These are phyloP conservation scores for Gonapodya sp. DNA, from an alignment of 192 early-diverging fungal genomes.

Conservation along the genomic window DNA sequence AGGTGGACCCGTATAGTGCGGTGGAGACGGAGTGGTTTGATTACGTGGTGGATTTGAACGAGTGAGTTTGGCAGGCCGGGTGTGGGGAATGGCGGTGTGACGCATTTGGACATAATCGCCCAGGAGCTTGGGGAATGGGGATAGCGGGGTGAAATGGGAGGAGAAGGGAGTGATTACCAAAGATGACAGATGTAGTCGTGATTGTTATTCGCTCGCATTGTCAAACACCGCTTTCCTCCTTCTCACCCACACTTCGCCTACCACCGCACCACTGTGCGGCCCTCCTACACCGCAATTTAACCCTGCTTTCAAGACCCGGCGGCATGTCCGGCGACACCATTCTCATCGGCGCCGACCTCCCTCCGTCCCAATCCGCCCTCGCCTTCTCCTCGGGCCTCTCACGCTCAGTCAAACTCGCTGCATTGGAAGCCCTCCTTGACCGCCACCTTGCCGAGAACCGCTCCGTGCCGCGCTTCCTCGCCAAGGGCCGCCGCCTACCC, in stretches of 20 bases:
- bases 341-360: constrained; percentile 33
- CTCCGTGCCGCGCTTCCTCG: constrained; percentile 35
- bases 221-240: no score
- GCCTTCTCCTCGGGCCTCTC: constrained; percentile 50
- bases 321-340: constrained; percentile 37
- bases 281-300: neutral
- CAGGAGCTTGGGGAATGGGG: neutral
- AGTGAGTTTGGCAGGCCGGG: constrained; percentile 28
- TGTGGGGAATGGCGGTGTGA: neutral
- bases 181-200: no score
- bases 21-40: constrained; percentile 42
- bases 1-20: constrained; percentile 23
- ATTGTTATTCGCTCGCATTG: no score
- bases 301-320: constrained; percentile 20
- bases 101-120: neutral
- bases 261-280: neutral
- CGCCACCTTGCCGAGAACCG: constrained; percentile 32
- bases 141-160: neutral
- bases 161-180: no score
- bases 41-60: constrained; percentile 27
- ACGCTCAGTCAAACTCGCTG: constrained; percentile 40
- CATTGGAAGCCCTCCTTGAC: constrained; percentile 43
- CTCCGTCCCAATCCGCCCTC: constrained; percentile 33
- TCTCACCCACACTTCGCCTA: no score
- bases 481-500: constrained; percentile 33